Percentiles rank a stretch among this genome's conserved stretches.
phyloP scores from a whole-genome alignment of 1,284 basidiomycete genomes.

The Ganoderma leucocontextum region DNA sequence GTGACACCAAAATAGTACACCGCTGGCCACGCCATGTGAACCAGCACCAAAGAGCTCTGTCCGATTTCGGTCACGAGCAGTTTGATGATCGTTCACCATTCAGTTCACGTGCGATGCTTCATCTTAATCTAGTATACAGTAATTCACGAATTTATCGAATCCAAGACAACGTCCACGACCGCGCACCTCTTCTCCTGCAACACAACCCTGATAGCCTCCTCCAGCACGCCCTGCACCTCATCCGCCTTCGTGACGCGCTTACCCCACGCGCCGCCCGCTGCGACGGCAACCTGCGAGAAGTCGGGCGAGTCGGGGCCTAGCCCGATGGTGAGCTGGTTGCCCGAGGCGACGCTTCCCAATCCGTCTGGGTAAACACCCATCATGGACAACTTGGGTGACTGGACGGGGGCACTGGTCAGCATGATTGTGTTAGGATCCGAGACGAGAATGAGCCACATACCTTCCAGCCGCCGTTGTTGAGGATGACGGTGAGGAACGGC shows the following conservation, averaged over 20 bases:
- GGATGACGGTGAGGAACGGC: conserved; percentile 71
- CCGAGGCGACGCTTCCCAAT: conserved; percentile 54
- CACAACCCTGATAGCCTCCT: conserved; percentile 62
- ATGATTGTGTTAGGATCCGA: conserved; percentile 6
- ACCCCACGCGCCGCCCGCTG: conserved; percentile 71
- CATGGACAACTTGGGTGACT: conserved; percentile 71
- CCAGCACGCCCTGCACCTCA: conserved; percentile 51
- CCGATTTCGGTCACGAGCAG: no score
- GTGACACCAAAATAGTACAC: no score
- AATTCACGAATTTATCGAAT: not conserved
- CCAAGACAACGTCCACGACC: conserved; percentile 53
- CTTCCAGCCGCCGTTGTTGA: conserved; percentile 78
- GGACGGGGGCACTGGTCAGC: conserved; percentile 14
- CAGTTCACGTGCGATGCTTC: no score
- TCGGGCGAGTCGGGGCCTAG: conserved; percentile 70
- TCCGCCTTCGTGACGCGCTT: conserved; percentile 49
- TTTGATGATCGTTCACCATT: no score
- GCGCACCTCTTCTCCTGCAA: conserved; percentile 65
- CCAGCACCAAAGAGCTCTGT: no score
- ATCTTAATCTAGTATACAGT: no score
- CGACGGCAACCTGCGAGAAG: conserved; percentile 66
- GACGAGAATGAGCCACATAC: conserved; percentile 45
- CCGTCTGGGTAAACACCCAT: conserved; percentile 67
- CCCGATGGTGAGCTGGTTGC: conserved; percentile 61
- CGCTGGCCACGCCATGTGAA: no score